A percentile compares a stretch with the other conserved stretches of the same genome.
phyloP scores from a whole-genome alignment of 768 basidiomycete genomes.

The Boletus eberwhitei region DNA sequence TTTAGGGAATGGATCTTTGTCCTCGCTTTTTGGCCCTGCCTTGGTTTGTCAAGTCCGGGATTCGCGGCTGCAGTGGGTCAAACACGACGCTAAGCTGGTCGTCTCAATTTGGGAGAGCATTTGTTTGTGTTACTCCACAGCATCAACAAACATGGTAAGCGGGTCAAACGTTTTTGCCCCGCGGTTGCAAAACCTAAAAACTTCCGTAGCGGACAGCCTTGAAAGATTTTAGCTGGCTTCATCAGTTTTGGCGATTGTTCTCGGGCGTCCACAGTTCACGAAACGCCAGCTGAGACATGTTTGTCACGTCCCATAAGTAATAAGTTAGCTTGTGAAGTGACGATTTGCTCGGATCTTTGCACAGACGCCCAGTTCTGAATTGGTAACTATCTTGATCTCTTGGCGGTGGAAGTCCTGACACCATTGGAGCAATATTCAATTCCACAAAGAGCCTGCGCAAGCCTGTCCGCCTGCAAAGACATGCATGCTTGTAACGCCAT shows the following conservation, averaged over 20 bases:
- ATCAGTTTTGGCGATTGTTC: background rate
- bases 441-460: background rate
- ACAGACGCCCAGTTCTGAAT: background rate
- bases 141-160: background rate
- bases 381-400: background rate
- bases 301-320: background rate
- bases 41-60: too few species aligned
- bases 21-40: too few species aligned
- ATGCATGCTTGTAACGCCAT: background rate
- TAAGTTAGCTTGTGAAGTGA: too few species aligned
- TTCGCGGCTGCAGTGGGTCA: too few species aligned
- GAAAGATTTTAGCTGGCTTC: background rate
- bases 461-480: too few species aligned
- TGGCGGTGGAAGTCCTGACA: background rate
- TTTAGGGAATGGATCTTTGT: too few species aligned
- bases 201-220: background rate
- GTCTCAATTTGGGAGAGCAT: background rate
- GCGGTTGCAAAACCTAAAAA: slow-evolving; percentile 1
- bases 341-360: background rate
- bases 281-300: background rate
- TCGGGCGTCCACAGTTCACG: background rate
- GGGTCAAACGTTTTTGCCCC: background rate
- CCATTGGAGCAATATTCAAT: too few species aligned
- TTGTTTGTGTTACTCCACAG: background rate
- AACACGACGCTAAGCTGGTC: background rate